These are phyloP conservation scores for Penicillium salamii DNA, from an alignment of 495 filamentous ascomycete species.

Conservation along the genomic window DNA sequence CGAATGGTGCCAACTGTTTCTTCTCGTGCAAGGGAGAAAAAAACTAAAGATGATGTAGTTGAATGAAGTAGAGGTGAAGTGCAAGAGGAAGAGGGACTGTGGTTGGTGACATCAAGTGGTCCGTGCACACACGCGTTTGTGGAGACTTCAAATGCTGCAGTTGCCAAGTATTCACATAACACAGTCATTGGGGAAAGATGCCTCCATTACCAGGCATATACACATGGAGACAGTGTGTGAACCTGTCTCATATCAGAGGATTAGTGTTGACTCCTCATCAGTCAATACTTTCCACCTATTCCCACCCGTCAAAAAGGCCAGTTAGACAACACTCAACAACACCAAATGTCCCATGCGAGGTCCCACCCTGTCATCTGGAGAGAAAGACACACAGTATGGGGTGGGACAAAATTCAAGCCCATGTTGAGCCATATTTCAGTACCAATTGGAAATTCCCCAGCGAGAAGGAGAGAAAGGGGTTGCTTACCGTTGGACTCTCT, in stretches of 20 bases:
- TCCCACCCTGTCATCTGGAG: conserved; percentile 10
- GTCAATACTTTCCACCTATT: not conserved
- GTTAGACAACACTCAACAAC: conserved; percentile 3
- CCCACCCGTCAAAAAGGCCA: not conserved
- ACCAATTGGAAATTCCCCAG: conserved; percentile 16
- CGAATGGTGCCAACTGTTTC: no score
- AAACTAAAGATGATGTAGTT: no score
- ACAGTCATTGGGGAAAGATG: not conserved
- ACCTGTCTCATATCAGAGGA: not conserved
- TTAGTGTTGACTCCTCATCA: not conserved
- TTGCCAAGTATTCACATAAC: no score
- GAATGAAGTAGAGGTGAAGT: conserved; percentile 1
- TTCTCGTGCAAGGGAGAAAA: no score
- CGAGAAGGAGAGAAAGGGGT: conserved; percentile 15
- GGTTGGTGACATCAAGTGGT: conserved; percentile 9
- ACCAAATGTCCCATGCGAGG: conserved; percentile 1
- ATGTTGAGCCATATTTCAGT: conserved; percentile 18
- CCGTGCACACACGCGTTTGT: not conserved
- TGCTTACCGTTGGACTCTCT: conserved; percentile 17
- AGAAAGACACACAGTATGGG: conserved; percentile 15
- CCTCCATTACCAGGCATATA: not conserved
- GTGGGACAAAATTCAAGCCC: conserved; percentile 15
- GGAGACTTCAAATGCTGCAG: not conserved
- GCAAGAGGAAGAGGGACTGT: not conserved
- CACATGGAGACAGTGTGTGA: not conserved